Evolutionary conservation across 257 asterid genomes (phyloP).

Genomic region (Linaria vulgaris): DNA sequence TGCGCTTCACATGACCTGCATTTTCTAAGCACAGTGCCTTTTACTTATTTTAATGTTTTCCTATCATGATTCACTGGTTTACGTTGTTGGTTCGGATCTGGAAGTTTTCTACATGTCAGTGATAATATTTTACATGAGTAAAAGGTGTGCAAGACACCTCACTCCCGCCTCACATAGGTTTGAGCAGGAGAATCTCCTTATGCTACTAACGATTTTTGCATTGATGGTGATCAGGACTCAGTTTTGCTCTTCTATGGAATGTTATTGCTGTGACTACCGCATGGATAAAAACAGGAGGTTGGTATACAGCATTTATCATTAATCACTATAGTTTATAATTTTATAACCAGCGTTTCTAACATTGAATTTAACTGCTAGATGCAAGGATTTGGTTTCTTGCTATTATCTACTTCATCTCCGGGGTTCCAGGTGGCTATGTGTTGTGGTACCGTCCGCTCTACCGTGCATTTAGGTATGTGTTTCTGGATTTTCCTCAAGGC

Average conservation of each 20-base stretch:
- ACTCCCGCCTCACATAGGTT: background rate
- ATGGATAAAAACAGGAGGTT: slow-evolving; percentile 89
- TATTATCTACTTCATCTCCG: slow-evolving; percentile 86
- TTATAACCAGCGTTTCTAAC: slow-evolving; percentile 23
- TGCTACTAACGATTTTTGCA: slow-evolving; percentile 26
- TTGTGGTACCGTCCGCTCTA: slow-evolving; percentile 97
- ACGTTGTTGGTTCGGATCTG: background rate
- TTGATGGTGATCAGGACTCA: slow-evolving; percentile 60
- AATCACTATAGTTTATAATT: slow-evolving; percentile 1
- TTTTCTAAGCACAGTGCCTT: background rate
- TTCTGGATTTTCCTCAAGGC: slow-evolving; percentile 15
- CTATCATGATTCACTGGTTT: too few relatives aligned
- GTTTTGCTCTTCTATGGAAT: slow-evolving; percentile 74
- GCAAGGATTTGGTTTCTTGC: slow-evolving; percentile 84
- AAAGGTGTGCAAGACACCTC: background rate
- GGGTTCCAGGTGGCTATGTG: slow-evolving; percentile 94
- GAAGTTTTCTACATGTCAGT: background rate
- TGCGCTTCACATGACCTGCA: background rate
- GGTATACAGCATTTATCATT: slow-evolving; percentile 14
- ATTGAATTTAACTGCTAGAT: slow-evolving; percentile 33
- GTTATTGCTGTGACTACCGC: slow-evolving; percentile 86
- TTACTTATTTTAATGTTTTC: too few relatives aligned
- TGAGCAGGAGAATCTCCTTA: slow-evolving; percentile 17
- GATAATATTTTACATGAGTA: slow-evolving; percentile 10
- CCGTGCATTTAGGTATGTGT: slow-evolving; percentile 76